phyloP scores from a whole-genome alignment of 169 alveolate genomes.

The Neospora caninum region DNA sequence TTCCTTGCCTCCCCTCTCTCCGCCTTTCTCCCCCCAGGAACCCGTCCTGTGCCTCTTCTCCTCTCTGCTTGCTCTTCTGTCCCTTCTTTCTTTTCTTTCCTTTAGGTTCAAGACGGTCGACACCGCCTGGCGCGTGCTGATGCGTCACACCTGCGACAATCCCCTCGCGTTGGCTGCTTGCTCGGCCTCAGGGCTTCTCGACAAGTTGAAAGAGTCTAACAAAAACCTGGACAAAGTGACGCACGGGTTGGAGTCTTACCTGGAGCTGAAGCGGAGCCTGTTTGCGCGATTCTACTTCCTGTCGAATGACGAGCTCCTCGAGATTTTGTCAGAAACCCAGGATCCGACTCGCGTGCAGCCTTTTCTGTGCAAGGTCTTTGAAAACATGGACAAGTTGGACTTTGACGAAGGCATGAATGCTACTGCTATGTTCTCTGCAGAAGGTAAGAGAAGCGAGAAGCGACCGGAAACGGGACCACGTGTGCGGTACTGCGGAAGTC shows the following conservation, averaged over 20 bases:
- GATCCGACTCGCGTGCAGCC: constrained; percentile 94
- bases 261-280: constrained; percentile 93
- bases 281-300: constrained; percentile 98
- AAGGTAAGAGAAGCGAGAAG: constrained; percentile 80
- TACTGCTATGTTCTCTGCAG: constrained; percentile 89
- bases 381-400: constrained; percentile 86
- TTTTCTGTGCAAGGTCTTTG: constrained; percentile 94
- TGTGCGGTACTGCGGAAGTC: not conserved
- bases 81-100: not conserved
- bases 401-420: constrained; percentile 83
- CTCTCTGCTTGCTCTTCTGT: not conserved
- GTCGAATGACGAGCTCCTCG: constrained; percentile 94
- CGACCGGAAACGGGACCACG: not conserved
- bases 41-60: not conserved
- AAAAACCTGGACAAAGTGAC: constrained; percentile 89
- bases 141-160: constrained; percentile 83
- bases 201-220: constrained; percentile 84
- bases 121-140: constrained; percentile 89
- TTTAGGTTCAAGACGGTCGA: constrained; percentile 91
- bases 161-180: constrained; percentile 81
- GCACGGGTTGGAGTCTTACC: constrained; percentile 90
- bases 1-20: not conserved
- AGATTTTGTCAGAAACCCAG: constrained; percentile 95
- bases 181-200: constrained; percentile 82
- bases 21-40: not conserved